phyloP scores from a whole-genome alignment of 768 basidiomycete genomes.

The Boletus sp. region DNA sequence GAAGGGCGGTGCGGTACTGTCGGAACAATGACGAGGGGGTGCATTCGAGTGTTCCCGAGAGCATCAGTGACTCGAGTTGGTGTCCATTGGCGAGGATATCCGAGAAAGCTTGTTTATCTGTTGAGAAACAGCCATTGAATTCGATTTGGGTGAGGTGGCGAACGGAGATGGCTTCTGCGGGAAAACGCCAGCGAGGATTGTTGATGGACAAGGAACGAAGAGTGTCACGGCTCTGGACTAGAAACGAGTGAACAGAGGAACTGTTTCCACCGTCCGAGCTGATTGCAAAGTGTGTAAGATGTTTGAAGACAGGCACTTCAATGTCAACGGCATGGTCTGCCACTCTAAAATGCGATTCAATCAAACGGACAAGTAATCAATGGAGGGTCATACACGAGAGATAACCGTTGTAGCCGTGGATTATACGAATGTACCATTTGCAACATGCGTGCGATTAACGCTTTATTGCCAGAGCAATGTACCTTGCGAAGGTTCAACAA shows the following conservation, averaged over 20 bases:
- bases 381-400: slow-evolving; percentile 43
- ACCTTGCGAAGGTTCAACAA: slow-evolving; percentile 56
- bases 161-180: slow-evolving; percentile 48
- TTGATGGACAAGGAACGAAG: slow-evolving; percentile 55
- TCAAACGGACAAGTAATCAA: neutral
- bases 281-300: slow-evolving; percentile 59
- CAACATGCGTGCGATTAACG: slow-evolving; percentile 50
- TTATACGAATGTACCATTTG: slow-evolving; percentile 48
- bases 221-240: slow-evolving; percentile 49
- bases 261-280: slow-evolving; percentile 42
- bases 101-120: slow-evolving; percentile 47
- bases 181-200: slow-evolving; percentile 56
- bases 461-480: slow-evolving; percentile 55
- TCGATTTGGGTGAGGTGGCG: slow-evolving; percentile 63
- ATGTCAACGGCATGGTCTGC: slow-evolving; percentile 45
- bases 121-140: slow-evolving; percentile 55
- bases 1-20: slow-evolving; percentile 40
- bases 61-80: slow-evolving; percentile 59
- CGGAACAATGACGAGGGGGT: slow-evolving; percentile 50
- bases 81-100: slow-evolving; percentile 59
- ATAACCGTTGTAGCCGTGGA: slow-evolving; percentile 54
- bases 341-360: slow-evolving; percentile 13
- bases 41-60: slow-evolving; percentile 55
- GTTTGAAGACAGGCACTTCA: slow-evolving; percentile 46
- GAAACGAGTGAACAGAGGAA: slow-evolving; percentile 41